Base-by-base conservation (phyloP, 768 basidiomycete genomes). In the Asterophora lycoperdoides region DNA sequence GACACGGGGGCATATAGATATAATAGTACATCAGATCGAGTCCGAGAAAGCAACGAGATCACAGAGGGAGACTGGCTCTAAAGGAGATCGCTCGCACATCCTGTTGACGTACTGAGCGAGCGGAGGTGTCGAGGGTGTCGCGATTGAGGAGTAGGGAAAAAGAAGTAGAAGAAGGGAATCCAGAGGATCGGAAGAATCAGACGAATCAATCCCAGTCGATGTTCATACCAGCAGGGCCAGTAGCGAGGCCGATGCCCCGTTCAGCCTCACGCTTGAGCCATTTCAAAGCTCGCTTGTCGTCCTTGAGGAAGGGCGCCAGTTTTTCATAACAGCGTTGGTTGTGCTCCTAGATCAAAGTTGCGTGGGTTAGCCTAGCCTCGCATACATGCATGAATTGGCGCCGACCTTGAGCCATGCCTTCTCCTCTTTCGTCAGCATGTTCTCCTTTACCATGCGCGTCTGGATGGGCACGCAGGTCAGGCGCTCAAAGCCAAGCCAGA, bases 381-480 rank as follows among this genome's bases (percentile, higher is more conserved):
- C 30, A 19, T 19, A n/a, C 13, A 41, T 28, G 32, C 28, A 54
- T 51, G 29, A 42, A 42, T 14, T 15, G 51, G 32, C 30, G 65
- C 73, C 42, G 52, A 82, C 83, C 73, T 86, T 87, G 41, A 98
- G 60, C 95, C 95, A 98, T 46, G 77, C 68, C 54, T 80, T 85
- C 71, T 97, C 93, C 52, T 88, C 85, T 62, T 85, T 89, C 14
- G 86, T 82, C 48, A 97, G 78, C 79, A 96, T 82, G 43, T 64
- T 74, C 40, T 83, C 86, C 61, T 91, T 87, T 44, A 97, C 84
- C 82, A 98, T 87, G 56, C 80, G 76, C 1, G 89, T 88, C 66
- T 93, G 88, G 59, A 97, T 96, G 3, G 95, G 95, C 8, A 97
- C 93, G 69, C 89, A 85, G 2, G 94, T 95, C 57, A 97, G 72